Evolutionary conservation across 139 green algal genomes (phyloP).

Genomic region (Bryopsis sp.): DNA sequence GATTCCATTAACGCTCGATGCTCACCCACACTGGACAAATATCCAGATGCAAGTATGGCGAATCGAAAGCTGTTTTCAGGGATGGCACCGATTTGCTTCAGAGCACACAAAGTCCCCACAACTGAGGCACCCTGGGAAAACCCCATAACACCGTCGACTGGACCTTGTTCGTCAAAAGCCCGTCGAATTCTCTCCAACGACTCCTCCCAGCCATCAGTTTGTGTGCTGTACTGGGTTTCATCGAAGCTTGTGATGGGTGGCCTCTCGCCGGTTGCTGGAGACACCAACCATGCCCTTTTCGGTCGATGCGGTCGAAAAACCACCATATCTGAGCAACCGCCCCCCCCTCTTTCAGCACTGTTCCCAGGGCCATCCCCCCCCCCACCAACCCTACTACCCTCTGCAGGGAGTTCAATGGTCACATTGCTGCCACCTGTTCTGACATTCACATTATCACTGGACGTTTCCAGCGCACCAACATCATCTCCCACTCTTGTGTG

Average conservation of each 20-base stretch:
- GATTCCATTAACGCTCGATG: not conserved
- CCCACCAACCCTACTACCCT: not conserved
- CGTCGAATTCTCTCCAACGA: conserved; percentile 28
- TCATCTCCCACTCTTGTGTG: not conserved
- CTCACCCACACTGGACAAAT: not conserved
- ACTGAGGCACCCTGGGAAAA: conserved; percentile 60
- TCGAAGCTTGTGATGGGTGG: too few species aligned
- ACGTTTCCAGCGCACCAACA: not conserved
- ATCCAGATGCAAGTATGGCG: not conserved
- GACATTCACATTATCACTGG: not conserved
- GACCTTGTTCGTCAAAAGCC: conserved; percentile 28
- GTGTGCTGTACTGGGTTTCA: conserved; percentile 34
- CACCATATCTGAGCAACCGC: too few species aligned
- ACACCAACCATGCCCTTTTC: too few species aligned
- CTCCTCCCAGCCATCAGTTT: conserved; percentile 56
- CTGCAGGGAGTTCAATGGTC: not conserved
- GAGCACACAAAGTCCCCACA: not conserved
- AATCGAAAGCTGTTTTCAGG: not conserved
- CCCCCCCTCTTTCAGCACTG: too few species aligned
- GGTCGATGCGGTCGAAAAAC: not conserved
- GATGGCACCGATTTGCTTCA: not conserved
- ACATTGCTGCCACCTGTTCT: not conserved
- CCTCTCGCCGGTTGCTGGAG: too few species aligned
- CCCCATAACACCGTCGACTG: conserved; percentile 74
- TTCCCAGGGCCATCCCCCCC: too few species aligned